Evolutionary conservation across 305 asterid species (phyloP), one percentile per base, ranked within the genome.

Genomic region (Fraxinus velutina): DNA sequence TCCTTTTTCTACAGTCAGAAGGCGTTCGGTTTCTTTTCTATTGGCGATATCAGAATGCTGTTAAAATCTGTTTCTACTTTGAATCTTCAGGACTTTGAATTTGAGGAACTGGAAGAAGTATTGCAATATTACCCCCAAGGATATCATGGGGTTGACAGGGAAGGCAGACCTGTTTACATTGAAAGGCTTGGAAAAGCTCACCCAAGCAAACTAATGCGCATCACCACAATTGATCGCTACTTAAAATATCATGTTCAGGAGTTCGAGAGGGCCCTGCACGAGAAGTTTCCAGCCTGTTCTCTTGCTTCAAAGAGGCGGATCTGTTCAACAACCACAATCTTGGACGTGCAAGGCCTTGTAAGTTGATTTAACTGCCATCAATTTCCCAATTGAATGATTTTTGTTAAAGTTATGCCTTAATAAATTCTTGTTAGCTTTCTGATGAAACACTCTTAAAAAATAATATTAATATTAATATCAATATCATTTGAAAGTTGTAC

Each of bases 311-410:
- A 87, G 92, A 90, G 88, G 83, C 89, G 92, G 80, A 94, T 96
- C 80, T 91, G 89, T 88, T 86, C 99, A 42, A 89, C 92, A 70
- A 96, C 98, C 82, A 92, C 99, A 75, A 89, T 96, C 82, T 87
- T 96, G 90, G 99, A 96, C 70, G 98, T 93, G 83, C 97, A 94
- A 84, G 98, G 97, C 93, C 90, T 96, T 89, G 99, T 94, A 83
- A 32, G 92, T 88, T 83, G 81, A 81, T 87, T 82, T 8, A 55
- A 84, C 30, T 57, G 81, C 22, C 24, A 37, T 52, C 79, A 81
- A 73, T 82, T 44, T 79, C 80, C 70, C 78, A 68, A 78, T 70
- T 80, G 76, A 50, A 60, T 81, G 82, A 36, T 77, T 32, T 34
- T 80, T 82, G 64, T 73, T 68, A 37, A 78, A 73, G 21, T 64